A percentile compares a stretch with the other conserved stretches of the same genome.
Evolutionary conservation across 768 basidiomycete genomes (phyloP).

Genomic region (Lentinula aciculospora): DNA sequence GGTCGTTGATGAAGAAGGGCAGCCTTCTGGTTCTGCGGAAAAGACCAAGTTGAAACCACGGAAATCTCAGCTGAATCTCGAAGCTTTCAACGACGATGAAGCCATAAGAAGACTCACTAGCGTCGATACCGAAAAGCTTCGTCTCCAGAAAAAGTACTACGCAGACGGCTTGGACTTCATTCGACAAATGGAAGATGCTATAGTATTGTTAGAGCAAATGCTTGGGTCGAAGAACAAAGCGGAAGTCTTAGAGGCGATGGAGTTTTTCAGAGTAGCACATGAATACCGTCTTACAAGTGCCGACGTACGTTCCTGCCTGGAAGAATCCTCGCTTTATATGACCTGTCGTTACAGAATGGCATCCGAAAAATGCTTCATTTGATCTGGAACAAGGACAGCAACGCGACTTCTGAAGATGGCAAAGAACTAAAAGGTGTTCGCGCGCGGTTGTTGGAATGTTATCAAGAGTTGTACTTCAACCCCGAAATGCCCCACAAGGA

Average conservation of each 20-base stretch:
- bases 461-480: slow-evolving; percentile 85
- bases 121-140: slow-evolving; percentile 58
- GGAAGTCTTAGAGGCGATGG: slow-evolving; percentile 80
- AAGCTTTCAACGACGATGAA: slow-evolving; percentile 65
- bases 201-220: slow-evolving; percentile 68
- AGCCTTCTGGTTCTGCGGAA: slow-evolving; percentile 15
- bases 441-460: slow-evolving; percentile 83
- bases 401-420: slow-evolving; percentile 55
- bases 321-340: not conserved
- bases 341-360: slow-evolving; percentile 48
- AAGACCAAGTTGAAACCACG: slow-evolving; percentile 47
- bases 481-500: slow-evolving; percentile 74
- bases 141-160: slow-evolving; percentile 81
- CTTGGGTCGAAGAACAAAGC: slow-evolving; percentile 83
- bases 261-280: slow-evolving; percentile 81
- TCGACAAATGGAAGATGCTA: slow-evolving; percentile 47
- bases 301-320: slow-evolving; percentile 39
- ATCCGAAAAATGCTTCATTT: slow-evolving; percentile 96
- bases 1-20: slow-evolving; percentile 34
- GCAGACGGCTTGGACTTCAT: slow-evolving; percentile 85
- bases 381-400: slow-evolving; percentile 95
- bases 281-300: slow-evolving; percentile 79
- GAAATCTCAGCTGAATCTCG: slow-evolving; percentile 69
- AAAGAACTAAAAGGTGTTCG: slow-evolving; percentile 84
- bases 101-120: slow-evolving; percentile 65